Conservation (phyloP, 192 early-diverging fungal species). For the Podila verticillata region DNA sequence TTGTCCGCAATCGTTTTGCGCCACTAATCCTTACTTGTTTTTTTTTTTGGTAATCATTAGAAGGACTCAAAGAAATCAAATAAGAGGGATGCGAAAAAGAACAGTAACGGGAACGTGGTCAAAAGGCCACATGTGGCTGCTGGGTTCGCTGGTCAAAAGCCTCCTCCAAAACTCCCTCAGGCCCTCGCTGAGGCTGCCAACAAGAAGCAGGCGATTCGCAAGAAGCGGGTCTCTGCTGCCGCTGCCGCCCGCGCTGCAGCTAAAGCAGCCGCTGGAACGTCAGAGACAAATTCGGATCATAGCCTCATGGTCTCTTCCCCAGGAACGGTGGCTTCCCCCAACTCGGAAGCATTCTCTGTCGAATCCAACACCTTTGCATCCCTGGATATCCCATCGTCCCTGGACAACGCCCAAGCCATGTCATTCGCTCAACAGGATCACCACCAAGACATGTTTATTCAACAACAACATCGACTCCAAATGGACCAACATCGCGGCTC, state of each 20-base stretch:
- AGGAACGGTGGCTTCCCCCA: not conserved
- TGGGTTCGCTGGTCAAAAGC: conserved; percentile 46
- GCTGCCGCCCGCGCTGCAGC: conserved; percentile 9
- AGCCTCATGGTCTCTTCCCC: not conserved
- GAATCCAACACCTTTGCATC: conserved; percentile 2
- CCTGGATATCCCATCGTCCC: conserved; percentile 17
- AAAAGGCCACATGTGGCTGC: conserved; percentile 48
- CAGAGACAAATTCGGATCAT: not conserved
- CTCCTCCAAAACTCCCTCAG: conserved; percentile 50
- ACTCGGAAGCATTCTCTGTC: too few species aligned
- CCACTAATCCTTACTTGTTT: not conserved
- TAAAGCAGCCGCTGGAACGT: not conserved
- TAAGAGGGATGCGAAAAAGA: conserved; percentile 21
- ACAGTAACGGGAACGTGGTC: conserved; percentile 3
- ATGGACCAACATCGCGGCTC: conserved; percentile 4
- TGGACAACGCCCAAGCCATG: not conserved
- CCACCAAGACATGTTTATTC: conserved; percentile 4
- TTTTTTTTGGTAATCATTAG: conserved; percentile 1
- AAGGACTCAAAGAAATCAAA: conserved; percentile 15
- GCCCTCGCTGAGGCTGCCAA: conserved; percentile 41
- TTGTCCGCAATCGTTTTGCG: not conserved
- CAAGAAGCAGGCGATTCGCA: conserved; percentile 32
- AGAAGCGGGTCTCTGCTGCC: conserved; percentile 23
- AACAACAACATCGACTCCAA: not conserved
- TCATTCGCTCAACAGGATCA: conserved; percentile 1